phyloP scores from a whole-genome alignment of 768 basidiomycete genomes.

The Clitopilus hobsonii region DNA sequence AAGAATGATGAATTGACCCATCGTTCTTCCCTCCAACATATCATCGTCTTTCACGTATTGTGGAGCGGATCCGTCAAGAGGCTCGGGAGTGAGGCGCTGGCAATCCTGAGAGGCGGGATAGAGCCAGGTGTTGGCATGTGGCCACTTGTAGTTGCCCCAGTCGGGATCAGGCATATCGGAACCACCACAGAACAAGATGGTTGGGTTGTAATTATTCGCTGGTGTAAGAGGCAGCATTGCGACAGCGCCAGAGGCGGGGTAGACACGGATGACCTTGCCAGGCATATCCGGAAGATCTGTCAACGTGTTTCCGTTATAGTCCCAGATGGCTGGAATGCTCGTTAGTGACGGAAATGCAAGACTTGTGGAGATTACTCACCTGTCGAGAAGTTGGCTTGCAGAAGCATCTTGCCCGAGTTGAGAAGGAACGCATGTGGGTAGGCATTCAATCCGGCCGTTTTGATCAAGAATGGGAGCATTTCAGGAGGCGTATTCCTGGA shows the following conservation, averaged over 20 bases:
- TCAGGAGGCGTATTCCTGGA: constrained; percentile 42
- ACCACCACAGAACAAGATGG: constrained; percentile 90
- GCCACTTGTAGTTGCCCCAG: constrained; percentile 76
- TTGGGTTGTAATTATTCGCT: constrained; percentile 81
- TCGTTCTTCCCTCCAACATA: constrained; percentile 73
- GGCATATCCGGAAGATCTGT: constrained; percentile 72
- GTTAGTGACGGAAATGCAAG: neutral
- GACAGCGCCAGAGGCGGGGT: constrained; percentile 84
- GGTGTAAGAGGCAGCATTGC: constrained; percentile 92
- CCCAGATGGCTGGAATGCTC: constrained; percentile 36
- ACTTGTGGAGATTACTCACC: constrained; percentile 36
- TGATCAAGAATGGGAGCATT: constrained; percentile 66
- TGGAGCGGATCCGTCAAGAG: constrained; percentile 56
- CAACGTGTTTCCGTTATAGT: constrained; percentile 53
- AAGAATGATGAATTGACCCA: constrained; percentile 89
- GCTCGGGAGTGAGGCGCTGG: constrained; percentile 85
- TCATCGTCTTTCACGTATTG: constrained; percentile 68
- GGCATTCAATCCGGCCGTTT: constrained; percentile 74
- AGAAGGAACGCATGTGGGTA: constrained; percentile 74
- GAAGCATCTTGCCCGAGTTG: constrained; percentile 72
- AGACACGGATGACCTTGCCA: constrained; percentile 68
- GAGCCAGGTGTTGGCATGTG: constrained; percentile 69
- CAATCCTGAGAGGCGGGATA: constrained; percentile 69
- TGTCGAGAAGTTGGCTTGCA: constrained; percentile 79
- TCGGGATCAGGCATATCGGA: constrained; percentile 66